Evolutionary conservation across 768 basidiomycete species (phyloP), one percentile per base, ranked within the genome.

Genomic region (Melanogaster broomeanus): DNA sequence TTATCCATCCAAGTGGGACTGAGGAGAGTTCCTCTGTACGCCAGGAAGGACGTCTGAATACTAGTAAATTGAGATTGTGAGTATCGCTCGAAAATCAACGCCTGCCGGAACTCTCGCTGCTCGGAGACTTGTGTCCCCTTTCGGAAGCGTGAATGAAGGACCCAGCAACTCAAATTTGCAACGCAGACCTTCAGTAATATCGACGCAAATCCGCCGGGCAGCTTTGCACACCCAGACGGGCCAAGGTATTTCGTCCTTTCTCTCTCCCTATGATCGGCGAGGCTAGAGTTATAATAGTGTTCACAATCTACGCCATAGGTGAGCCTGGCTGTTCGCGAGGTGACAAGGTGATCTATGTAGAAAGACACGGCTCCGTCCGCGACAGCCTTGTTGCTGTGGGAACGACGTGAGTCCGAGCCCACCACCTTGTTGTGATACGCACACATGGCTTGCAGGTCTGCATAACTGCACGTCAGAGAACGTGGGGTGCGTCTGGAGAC

Each of bases 391-490:
- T 67, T 69, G 3, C 75, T 76, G 43, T 6, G 43, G 11, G 25
- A 6, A 22, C 16, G 27, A 1, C 9, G 18, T 38, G 33, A 66
- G 45, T 12, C 45, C 2, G 1, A 31, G 30, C 21, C 4, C 9
- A 16, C n/a, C 25, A 27, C 8, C 4, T 13, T 27, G n/a, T 1
- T 19, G 21, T 0, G 5, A 41, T 4, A 54, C 77, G n/a, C 61
- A 82, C 82, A 75, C 69, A 50, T 78, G 75, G 35, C 71, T 73
- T 46, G 79, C 72, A 3, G 82, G 82, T 15, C 80, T 71, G 43
- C 72, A 70, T 4, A 83, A 60, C 12, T 69, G 64, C 3, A 80
- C 58, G 0, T 72, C 71, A 0, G 69, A 63, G 16, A 69, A 67
- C 18, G 55, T 58, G 1, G 79, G 60, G 2, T 67, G 60, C 16